Base-by-base conservation (phyloP, 257 asterid genomes). In the Solanum sejunctum region DNA sequence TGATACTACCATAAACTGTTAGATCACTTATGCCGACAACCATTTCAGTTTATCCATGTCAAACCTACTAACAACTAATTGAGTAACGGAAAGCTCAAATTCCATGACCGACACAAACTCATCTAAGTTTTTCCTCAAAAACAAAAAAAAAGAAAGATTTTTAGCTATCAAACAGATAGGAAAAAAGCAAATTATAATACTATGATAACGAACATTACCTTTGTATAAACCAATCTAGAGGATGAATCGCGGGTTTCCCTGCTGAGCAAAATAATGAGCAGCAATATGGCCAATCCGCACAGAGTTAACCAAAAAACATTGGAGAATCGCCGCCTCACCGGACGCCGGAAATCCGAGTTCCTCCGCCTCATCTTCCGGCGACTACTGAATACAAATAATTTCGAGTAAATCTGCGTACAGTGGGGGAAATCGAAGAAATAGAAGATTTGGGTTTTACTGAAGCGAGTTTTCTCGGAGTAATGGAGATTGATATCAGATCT, bases 291-390 rank as follows among this genome's bases (percentile, higher is more conserved):
- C 56, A 92, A 89, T 56, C 98, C 97, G 85, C 90, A 89, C 43
- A 95, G 80, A 11, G 96, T 89, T 63, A 93, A 57, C 97, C 93
- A 93, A 16, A 93, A 87, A 0, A 90, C 92, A 69, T 91, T 92
- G 81, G 97, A 93, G 64, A 91, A 84, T 71, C 95, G 89, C 89
- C 97, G 96, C 91, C 96, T 73, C 88, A 63, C 93, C 16, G 96
- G 96, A 73, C 98, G 95, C 89, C 98, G 93, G 86, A 89, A 93
- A 82, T 95, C 98, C 26, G 93, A 78, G 26, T 95, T 94, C 71
- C 98, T 92, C 84, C 96, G 94, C 92, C 97, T 91, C 98, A 93
- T 95, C 77, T 84, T n/a, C 81, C 43, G 73, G 82, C 47, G 63
- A 77, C 63, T 77, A 51, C 63, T 51, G 20, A 51, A 26, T 51